Base-by-base conservation (phyloP, 495 filamentous ascomycete genomes). In the Apiosordaria backusii region DNA sequence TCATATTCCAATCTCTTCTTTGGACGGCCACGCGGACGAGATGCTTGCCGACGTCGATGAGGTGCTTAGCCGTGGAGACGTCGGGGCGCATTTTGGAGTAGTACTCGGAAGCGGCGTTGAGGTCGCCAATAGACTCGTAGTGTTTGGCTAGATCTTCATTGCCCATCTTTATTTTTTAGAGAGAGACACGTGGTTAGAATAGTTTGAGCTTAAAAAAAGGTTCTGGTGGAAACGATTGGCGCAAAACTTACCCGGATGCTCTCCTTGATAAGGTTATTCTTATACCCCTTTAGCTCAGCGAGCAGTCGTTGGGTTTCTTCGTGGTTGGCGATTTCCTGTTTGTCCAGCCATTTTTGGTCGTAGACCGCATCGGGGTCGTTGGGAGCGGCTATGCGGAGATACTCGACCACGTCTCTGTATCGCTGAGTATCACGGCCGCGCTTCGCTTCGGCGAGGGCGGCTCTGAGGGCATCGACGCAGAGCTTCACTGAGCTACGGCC, bases 201-300 rank as follows among this genome's bases (percentile, higher is more conserved):
- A 16, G 64, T n/a, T 22, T 19, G 13, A 3, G 35, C 45, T 4
- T 23, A 25, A 45, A 19, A 25, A 22, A 7, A 15, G 29, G 50
- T 3, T 7, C 7, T n/a, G n/a, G n/a, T n/a, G n/a, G n/a, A n/a
- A n/a, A n/a, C n/a, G n/a, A n/a, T n/a, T n/a, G n/a, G n/a, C n/a
- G 3, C 0, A 13, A 45, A 19, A 29, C 26, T 63, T 83, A 96
- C 92, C 72, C 96, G 80, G 67, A 98, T 97, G 78, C 93, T 97
- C 77, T 99, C 95, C 75, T 97, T 97, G 68, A 99, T 92, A 45
- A 98, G 77, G 68, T 98, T 99, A 71, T 98, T 96, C 77, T 97
- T 99, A 79, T 98, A 98, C 6, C 89, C 90, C 74, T 91, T 91
- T 27, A 99, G 78, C 72, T 98, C 92, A 5, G 84, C 79, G 68